Conservation (phyloP, 768 basidiomycete species). For the Sistotremastrum suecicum region DNA sequence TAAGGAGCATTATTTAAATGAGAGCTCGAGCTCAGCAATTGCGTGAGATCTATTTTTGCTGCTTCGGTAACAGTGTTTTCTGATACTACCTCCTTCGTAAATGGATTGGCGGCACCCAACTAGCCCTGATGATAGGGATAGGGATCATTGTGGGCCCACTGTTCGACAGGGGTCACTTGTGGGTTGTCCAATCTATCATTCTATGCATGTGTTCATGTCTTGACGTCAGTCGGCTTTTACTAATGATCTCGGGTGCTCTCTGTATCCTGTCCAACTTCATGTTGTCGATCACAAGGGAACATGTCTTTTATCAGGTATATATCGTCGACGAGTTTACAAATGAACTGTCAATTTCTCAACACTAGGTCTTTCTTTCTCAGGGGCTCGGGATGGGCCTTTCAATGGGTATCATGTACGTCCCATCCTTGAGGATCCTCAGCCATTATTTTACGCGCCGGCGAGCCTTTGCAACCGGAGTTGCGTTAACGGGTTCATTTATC, state of each 20-base stretch:
- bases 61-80: too few species aligned
- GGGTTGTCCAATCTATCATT: too few species aligned
- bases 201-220: too few species aligned
- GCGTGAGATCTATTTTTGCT: too few species aligned
- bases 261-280: slow-evolving; percentile 30
- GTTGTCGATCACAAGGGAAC: slow-evolving; percentile 29
- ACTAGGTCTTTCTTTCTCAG: slow-evolving; percentile 37
- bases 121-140: slow-evolving; percentile 29
- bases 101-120: slow-evolving; percentile 36
- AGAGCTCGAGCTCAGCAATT: too few species aligned
- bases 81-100: too few species aligned
- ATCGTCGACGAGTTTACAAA: background rate
- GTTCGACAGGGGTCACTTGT: slow-evolving; percentile 43
- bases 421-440: slow-evolving; percentile 31
- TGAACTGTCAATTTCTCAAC: slow-evolving; percentile 3
- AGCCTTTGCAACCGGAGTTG: slow-evolving; percentile 39
- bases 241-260: slow-evolving; percentile 33
- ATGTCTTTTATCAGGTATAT: slow-evolving; percentile 28
- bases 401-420: slow-evolving; percentile 33
- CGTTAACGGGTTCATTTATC: slow-evolving; percentile 41
- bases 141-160: slow-evolving; percentile 32
- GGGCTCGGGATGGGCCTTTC: slow-evolving; percentile 37
- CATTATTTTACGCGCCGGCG: slow-evolving; percentile 38
- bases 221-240: too few species aligned
- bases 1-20: too few species aligned